Conservation (phyloP, 2,329 filamentous ascomycete genomes). For the Fusarium sublunatum region DNA sequence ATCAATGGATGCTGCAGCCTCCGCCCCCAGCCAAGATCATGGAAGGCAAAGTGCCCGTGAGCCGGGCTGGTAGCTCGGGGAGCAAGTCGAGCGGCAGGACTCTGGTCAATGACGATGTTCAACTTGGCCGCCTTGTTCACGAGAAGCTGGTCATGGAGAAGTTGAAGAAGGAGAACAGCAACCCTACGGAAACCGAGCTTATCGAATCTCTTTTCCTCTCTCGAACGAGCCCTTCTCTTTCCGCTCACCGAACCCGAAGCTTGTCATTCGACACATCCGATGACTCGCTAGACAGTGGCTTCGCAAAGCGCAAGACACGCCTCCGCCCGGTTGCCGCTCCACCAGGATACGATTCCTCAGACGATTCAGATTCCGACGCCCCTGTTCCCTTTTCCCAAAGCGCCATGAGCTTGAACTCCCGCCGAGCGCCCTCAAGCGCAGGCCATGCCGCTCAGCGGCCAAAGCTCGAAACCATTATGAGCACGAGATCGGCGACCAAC, state of each 20-base stretch:
- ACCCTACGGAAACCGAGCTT: slow-evolving; percentile 57
- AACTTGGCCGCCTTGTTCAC: slow-evolving; percentile 57
- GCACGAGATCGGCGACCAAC: slow-evolving; percentile 52
- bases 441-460: slow-evolving; percentile 56
- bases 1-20: slow-evolving; percentile 92
- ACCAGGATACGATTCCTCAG: slow-evolving; percentile 49
- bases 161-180: slow-evolving; percentile 55
- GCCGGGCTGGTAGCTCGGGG: slow-evolving; percentile 68
- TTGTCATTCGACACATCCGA: slow-evolving; percentile 54
- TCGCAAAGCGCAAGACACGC: slow-evolving; percentile 46
- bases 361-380: slow-evolving; percentile 49
- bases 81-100: slow-evolving; percentile 63
- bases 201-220: slow-evolving; percentile 56
- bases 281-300: slow-evolving; percentile 48
- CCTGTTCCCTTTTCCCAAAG: slow-evolving; percentile 42
- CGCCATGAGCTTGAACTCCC: slow-evolving; percentile 42
- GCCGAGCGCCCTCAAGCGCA: slow-evolving; percentile 36
- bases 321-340: slow-evolving; percentile 47
- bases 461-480: slow-evolving; percentile 60
- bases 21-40: slow-evolving; percentile 91
- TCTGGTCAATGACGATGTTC: slow-evolving; percentile 55
- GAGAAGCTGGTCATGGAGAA: slow-evolving; percentile 61
- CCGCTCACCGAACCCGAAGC: slow-evolving; percentile 52
- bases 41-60: slow-evolving; percentile 83
- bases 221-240: slow-evolving; percentile 49